Evolutionary conservation across 495 filamentous ascomycete genomes (phyloP).

Genomic region (Daldinia childiae): DNA sequence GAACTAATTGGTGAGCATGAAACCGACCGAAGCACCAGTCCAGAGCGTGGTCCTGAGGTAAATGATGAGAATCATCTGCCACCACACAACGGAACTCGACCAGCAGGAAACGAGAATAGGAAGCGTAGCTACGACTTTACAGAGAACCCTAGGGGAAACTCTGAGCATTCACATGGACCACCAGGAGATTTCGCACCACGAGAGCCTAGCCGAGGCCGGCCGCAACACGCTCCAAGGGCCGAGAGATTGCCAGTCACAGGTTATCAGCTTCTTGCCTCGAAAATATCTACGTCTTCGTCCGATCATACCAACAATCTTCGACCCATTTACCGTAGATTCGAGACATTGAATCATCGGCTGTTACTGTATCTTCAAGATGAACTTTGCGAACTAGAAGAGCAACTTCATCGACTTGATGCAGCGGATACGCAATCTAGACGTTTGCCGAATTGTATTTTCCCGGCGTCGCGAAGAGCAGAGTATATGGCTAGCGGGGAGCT

Average conservation of each 20-base stretch:
- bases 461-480: slow-evolving; percentile 73
- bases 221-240: slow-evolving; percentile 46
- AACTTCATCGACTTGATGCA: slow-evolving; percentile 75
- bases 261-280: slow-evolving; percentile 73
- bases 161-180: slow-evolving; percentile 43
- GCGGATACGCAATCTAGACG: slow-evolving; percentile 73
- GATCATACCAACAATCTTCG: slow-evolving; percentile 49
- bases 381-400: slow-evolving; percentile 79
- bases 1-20: slow-evolving; percentile 49
- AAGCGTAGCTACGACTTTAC: slow-evolving; percentile 48
- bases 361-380: slow-evolving; percentile 90
- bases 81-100: slow-evolving; percentile 23
- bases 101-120: slow-evolving; percentile 18
- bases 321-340: slow-evolving; percentile 89
- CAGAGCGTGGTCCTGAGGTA: slow-evolving; percentile 49
- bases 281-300: slow-evolving; percentile 58
- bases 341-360: slow-evolving; percentile 82
- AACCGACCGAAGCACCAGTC: slow-evolving; percentile 58
- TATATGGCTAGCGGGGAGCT: slow-evolving; percentile 73
- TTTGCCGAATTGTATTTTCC: slow-evolving; percentile 61
- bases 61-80: slow-evolving; percentile 29
- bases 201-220: slow-evolving; percentile 39
- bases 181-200: slow-evolving; percentile 46
- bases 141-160: slow-evolving; percentile 45
- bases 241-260: slow-evolving; percentile 62